Conservation (phyloP, 352 stramenopile species). For the Pilasporangium apinafurcum region DNA sequence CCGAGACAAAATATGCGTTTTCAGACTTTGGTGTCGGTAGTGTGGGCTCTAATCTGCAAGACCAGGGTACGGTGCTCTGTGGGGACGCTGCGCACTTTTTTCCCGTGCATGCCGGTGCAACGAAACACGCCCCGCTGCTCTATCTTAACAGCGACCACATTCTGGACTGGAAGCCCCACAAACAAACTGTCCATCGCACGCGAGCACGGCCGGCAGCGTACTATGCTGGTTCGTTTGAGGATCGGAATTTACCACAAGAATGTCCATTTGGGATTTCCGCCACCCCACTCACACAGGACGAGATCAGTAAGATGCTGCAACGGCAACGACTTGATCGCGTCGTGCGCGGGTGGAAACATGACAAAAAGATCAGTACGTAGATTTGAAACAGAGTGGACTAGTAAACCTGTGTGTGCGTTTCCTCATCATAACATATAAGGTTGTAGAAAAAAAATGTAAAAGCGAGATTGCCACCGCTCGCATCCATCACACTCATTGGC, state of each 20-base stretch:
- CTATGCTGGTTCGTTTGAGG: constrained; percentile 25
- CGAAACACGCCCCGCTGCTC: constrained; percentile 7
- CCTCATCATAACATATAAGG: too few relatives aligned
- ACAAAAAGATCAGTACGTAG: too few relatives aligned
- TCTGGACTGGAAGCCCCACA: constrained; percentile 12
- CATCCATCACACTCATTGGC: too few relatives aligned
- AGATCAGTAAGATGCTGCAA: constrained; percentile 19
- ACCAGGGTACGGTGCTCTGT: constrained; percentile 9
- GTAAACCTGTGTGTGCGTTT: too few relatives aligned
- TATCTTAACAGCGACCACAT: constrained; percentile 26
- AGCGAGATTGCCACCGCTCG: too few relatives aligned
- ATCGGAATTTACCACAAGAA: constrained; percentile 20
- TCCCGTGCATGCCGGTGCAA: not conserved
- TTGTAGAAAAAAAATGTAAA: too few relatives aligned
- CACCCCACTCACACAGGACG: constrained; percentile 13
- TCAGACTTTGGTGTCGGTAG: constrained; percentile 20
- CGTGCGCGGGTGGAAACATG: not conserved
- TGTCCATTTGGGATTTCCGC: constrained; percentile 31
- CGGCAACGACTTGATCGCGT: constrained; percentile 22
- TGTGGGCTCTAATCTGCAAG: constrained; percentile 10
- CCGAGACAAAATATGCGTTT: constrained; percentile 21
- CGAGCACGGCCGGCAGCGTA: constrained; percentile 17
- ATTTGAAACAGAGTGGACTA: too few relatives aligned
- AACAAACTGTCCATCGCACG: constrained; percentile 20
- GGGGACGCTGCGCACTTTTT: constrained; percentile 22